Conservation (phyloP, 2,329 filamentous ascomycete genomes). For the Colletotrichum gloeosporioides region DNA sequence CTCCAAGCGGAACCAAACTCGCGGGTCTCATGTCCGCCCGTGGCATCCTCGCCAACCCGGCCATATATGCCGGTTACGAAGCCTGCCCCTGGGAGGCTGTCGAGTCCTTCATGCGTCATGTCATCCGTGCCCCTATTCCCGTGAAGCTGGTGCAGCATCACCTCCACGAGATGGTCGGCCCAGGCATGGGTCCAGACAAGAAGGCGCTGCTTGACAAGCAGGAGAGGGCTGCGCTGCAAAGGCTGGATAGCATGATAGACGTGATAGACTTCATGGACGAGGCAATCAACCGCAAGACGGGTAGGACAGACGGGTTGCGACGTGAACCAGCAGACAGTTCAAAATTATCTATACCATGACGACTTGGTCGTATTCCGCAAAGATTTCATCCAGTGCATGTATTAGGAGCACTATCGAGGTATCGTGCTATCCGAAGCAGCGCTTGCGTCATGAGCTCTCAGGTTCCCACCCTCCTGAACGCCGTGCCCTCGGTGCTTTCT, state of each 20-base stretch:
- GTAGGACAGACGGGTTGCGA: conserved; percentile 11
- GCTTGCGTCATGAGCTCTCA: conserved; percentile 2
- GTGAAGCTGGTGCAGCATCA: conserved; percentile 71
- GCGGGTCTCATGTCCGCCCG: conserved; percentile 74
- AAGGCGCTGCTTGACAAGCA: conserved; percentile 58
- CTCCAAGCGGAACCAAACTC: conserved; percentile 52
- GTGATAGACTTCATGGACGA: conserved; percentile 66
- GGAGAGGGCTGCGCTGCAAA: conserved; percentile 57
- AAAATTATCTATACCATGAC: background rate
- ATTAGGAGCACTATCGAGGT: background rate
- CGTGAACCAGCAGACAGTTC: conserved; percentile 5
- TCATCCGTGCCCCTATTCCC: conserved; percentile 62
- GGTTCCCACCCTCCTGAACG: background rate
- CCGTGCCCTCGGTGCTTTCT: background rate
- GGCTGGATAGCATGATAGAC: conserved; percentile 58
- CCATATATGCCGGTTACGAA: conserved; percentile 63
- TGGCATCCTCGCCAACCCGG: conserved; percentile 71
- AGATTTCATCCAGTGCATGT: background rate
- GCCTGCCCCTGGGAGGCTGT: conserved; percentile 68
- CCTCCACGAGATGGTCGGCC: conserved; percentile 68
- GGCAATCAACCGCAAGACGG: conserved; percentile 38
- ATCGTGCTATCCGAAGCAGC: background rate
- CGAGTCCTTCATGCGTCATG: conserved; percentile 65
- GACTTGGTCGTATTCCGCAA: background rate
- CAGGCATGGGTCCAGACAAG: conserved; percentile 60